Evolutionary conservation across 176 grass and related monocot species (phyloP).

Genomic region (Olyra latifolia): DNA sequence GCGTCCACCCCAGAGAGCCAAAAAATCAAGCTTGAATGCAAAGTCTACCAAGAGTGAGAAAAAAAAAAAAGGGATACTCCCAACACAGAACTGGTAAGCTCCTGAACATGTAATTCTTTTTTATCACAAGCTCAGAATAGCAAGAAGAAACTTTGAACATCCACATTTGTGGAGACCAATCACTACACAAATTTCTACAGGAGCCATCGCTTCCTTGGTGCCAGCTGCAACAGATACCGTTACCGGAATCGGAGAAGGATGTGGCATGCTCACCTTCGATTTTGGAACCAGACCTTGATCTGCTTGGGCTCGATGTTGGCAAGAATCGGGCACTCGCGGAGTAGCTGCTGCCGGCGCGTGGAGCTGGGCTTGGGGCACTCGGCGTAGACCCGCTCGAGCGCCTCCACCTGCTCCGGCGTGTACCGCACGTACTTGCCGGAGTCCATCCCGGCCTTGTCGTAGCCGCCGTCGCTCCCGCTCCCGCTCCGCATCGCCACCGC

Average conservation of each 20-base stretch:
- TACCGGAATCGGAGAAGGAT: background rate
- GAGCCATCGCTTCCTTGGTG: background rate
- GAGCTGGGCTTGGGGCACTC: slow-evolving; percentile 98
- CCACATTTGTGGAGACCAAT: background rate
- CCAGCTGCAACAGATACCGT: background rate
- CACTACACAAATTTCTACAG: slow-evolving; percentile 13
- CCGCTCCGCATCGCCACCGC: slow-evolving; percentile 67
- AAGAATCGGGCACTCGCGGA: slow-evolving; percentile 87
- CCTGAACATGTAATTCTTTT: background rate
- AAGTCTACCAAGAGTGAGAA: background rate
- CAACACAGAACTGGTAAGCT: slow-evolving; percentile 2
- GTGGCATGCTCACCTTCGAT: slow-evolving; percentile 64
- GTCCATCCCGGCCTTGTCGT: slow-evolving; percentile 68
- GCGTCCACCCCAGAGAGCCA: background rate
- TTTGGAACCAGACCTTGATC: slow-evolving; percentile 99
- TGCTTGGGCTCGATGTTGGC: slow-evolving; percentile 94
- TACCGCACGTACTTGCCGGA: slow-evolving; percentile 93
- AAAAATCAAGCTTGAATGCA: background rate
- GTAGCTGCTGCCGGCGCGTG: slow-evolving; percentile 82
- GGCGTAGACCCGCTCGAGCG: slow-evolving; percentile 83
- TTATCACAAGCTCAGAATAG: slow-evolving; percentile 15
- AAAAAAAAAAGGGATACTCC: background rate
- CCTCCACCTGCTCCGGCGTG: slow-evolving; percentile 98
- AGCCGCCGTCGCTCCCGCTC: slow-evolving; percentile 53
- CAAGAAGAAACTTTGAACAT: background rate